A percentile compares a stretch with the other conserved stretches of the same genome.
These are phyloP conservation scores for Graphium sp. DNA, from an alignment of 2,329 filamentous ascomycete species.

Conservation along the genomic window DNA sequence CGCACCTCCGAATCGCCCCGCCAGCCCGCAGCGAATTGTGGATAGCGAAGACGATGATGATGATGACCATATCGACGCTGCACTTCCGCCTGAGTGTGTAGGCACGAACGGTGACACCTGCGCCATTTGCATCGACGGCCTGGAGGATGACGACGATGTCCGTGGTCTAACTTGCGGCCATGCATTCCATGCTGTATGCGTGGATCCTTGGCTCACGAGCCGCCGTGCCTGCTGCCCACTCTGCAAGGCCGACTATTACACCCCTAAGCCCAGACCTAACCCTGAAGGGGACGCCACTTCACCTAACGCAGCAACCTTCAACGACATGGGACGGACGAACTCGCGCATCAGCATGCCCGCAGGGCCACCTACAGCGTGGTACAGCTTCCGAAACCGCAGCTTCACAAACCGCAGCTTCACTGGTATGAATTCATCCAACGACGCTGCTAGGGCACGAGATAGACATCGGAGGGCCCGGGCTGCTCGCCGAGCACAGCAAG, in stretches of 20 bases:
- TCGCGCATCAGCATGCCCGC: constrained; percentile 30
- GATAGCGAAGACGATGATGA: constrained; percentile 51
- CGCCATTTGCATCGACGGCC: constrained; percentile 85
- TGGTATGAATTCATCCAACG: constrained; percentile 3
- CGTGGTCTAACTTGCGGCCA: constrained; percentile 92
- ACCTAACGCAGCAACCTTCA: constrained; percentile 12
- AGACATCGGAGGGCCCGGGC: constrained; percentile 3
- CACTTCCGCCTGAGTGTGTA: constrained; percentile 65
- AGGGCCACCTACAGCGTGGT: constrained; percentile 21
- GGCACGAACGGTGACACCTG: constrained; percentile 79
- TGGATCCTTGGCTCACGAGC: constrained; percentile 93
- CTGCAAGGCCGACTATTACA: constrained; percentile 96
- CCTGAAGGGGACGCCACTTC: constrained; percentile 23
- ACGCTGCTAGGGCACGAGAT: constrained; percentile 3
- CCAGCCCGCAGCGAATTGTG: constrained; percentile 11
- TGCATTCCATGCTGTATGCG: constrained; percentile 88
- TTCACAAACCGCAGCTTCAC: constrained; percentile 16
- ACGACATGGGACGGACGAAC: constrained; percentile 17
- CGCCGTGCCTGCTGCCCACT: constrained; percentile 89
- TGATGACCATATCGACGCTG: constrained; percentile 69
- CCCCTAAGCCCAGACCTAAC: constrained; percentile 66
- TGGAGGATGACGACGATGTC: constrained; percentile 92
- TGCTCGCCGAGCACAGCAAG: too few species aligned
- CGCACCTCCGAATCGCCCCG: constrained; percentile 2
- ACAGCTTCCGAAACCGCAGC: constrained; percentile 12